Base-by-base conservation (phyloP, 2,329 filamentous ascomycete genomes). In the Tolypocladium capitatum region DNA sequence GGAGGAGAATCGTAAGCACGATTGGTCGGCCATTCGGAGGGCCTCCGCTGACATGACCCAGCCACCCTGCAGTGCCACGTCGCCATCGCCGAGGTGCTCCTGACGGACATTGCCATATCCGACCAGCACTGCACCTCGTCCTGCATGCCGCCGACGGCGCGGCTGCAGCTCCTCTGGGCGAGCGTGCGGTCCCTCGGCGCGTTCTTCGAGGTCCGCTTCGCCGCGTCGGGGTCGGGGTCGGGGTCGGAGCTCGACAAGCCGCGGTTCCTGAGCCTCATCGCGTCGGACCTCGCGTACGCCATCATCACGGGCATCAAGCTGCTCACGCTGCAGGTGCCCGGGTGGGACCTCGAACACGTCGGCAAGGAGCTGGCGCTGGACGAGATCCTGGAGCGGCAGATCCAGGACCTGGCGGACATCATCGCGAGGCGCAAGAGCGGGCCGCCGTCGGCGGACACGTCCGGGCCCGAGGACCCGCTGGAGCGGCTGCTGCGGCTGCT, bases 261-360 rank as follows among this genome's bases (percentile, higher is more conserved):
- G 20, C 63, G 61, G 14, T 71, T 68, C 48, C 58, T 70, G 14
- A 67, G 66, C 53, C 62, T 74, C 46, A 64, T 64, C 14, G 65
- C 68, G 9, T 73, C 70, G 21, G 73, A 75, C 55, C 65, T 71
- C 42, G 63, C 71, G 45, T 75, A 69, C 52, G 63, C 66, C 30
- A 64, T 74, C 52, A 63, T 76, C 51, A 68, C 64, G 0, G 65
- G 62, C 35, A 63, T 75, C 18, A 71, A 70, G 56, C 63, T 76
- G n/a, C 62, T 71, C 49, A 68, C 66, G 11, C 58, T 74, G 13
- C 62, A 64, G 35, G 51, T 68, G 1, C 69, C 71, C 1, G 72
- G 72, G 0, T 75, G 72, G 73, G 66, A 74, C 45, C 56, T 67
- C 4, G 54, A 54, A 2, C 54, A 59, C 1, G 64, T 68, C 21